Base-by-base conservation (phyloP, 1,139 yeast species). In the Magnusiomyces magnusii region DNA sequence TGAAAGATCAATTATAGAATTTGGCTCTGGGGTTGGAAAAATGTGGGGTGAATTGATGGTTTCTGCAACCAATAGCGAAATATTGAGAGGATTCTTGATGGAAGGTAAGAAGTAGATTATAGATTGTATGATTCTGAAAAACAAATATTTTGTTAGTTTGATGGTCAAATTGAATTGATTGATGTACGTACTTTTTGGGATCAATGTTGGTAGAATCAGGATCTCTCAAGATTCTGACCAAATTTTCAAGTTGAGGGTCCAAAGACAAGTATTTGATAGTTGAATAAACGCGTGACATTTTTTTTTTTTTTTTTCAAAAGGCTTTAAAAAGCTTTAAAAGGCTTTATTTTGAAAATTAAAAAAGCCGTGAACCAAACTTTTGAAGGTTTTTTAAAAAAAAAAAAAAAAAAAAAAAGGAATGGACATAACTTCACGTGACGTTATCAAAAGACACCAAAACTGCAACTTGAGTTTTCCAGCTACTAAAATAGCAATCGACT, bases 71-170 rank as follows among this genome's bases (percentile, higher is more conserved):
- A 86, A 68, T 2, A 85, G 67, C 47, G 78, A 72, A 41, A 87
- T 71, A 67, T 87, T 86, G 59, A 76, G 77, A 58, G 79, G 83
- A 58, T 80, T 79, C 66, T 83, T 84, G 52, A 87, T 74, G 47
- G 77, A 79, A 0, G 93, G 91, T 47, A 85, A 71, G 67, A 84
- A 83, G 66, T 83, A 82, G 53, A 79, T 83, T 13, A 83, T 64
- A 64, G 82, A 81, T 1, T 87, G 83, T 47, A 84, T 53, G 47
- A 28, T 69, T 28, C 59, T 57, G 19, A 24, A 19, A 24, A 31
- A 31, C 31, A 24, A 10, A 23, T 27, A 3, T 7, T 9, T 27
- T 50, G 24, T 17, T 5, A 13, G 31, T 24, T 17, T n/a, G 15
- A 47, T 41, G 3, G 5, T 19, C n/a, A 17, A 50, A 19, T 13